Conservation (phyloP, 495 filamentous ascomycete genomes). For the Podospora didyma region DNA sequence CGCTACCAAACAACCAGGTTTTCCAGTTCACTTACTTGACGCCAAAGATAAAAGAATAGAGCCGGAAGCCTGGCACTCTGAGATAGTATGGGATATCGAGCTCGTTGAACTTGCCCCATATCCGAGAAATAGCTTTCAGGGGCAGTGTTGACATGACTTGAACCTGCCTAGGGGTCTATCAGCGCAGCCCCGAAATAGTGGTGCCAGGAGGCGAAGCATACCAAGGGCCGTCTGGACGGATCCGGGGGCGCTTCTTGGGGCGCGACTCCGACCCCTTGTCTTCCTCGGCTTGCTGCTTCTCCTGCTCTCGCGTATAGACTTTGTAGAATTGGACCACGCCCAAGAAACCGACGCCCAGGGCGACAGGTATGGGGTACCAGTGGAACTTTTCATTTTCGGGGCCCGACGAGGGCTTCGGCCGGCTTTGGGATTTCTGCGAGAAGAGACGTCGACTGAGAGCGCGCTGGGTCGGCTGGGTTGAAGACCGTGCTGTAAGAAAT, state of each 20-base stretch:
- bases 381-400: slow-evolving; percentile 68
- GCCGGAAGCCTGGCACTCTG: slow-evolving; percentile 87
- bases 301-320: slow-evolving; percentile 55
- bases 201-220: slow-evolving; percentile 27
- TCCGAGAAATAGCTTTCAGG: slow-evolving; percentile 83
- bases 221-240: slow-evolving; percentile 87
- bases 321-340: slow-evolving; percentile 84
- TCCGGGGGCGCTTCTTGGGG: slow-evolving; percentile 62
- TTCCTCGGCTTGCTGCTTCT: slow-evolving; percentile 51
- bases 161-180: slow-evolving; percentile 62
- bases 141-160: slow-evolving; percentile 95
- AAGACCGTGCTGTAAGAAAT: slow-evolving; percentile 11
- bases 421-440: slow-evolving; percentile 32
- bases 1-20: neutral
- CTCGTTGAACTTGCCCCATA: slow-evolving; percentile 97
- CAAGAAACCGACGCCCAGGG: slow-evolving; percentile 81
- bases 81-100: slow-evolving; percentile 85
- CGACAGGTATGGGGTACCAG: slow-evolving; percentile 96
- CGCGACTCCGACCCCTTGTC: slow-evolving; percentile 32
- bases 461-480: slow-evolving; percentile 7
- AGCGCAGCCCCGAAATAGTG: slow-evolving; percentile 5
- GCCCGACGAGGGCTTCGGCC: slow-evolving; percentile 37
- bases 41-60: slow-evolving; percentile 90
- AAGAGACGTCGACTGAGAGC: slow-evolving; percentile 21
- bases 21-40: slow-evolving; percentile 58